phyloP scores from a whole-genome alignment of 805 yeast genomes.

The Saturnispora hagleri region DNA sequence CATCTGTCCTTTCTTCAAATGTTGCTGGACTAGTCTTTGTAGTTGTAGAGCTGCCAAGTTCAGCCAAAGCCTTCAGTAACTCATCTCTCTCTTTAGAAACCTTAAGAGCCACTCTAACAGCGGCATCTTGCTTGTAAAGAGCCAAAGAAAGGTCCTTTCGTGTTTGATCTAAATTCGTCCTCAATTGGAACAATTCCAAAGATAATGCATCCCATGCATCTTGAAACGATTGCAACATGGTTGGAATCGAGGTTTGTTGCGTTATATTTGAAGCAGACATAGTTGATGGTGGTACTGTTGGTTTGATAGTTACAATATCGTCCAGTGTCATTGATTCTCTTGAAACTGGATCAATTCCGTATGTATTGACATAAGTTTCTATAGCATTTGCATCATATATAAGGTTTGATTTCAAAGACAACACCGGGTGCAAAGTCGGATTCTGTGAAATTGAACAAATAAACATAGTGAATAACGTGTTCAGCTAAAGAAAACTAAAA shows the following conservation, averaged over 20 bases:
- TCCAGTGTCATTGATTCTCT: slow-evolving; percentile 48
- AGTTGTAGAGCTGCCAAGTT: slow-evolving; percentile 38
- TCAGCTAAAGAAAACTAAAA: background rate
- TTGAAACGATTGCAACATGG: slow-evolving; percentile 65
- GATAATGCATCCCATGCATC: slow-evolving; percentile 87
- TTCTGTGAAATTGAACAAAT: slow-evolving; percentile 52
- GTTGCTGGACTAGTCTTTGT: slow-evolving; percentile 12
- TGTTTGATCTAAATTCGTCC: slow-evolving; percentile 59
- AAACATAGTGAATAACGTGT: slow-evolving; percentile 8
- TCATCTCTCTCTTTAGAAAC: slow-evolving; percentile 71
- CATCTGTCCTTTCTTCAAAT: slow-evolving; percentile 10
- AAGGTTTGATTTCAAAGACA: slow-evolving; percentile 62
- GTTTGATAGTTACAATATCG: slow-evolving; percentile 42
- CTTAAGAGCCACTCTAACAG: slow-evolving; percentile 72
- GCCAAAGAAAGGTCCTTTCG: slow-evolving; percentile 70
- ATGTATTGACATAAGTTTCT: slow-evolving; percentile 50
- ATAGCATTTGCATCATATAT: slow-evolving; percentile 60
- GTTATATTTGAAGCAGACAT: slow-evolving; percentile 10
- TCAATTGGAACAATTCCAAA: slow-evolving; percentile 65
- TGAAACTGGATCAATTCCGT: slow-evolving; percentile 68
- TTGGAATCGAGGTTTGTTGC: slow-evolving; percentile 59
- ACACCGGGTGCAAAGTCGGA: slow-evolving; percentile 59
- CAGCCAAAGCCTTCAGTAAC: slow-evolving; percentile 54
- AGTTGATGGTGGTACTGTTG: slow-evolving; percentile 13
- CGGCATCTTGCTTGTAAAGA: slow-evolving; percentile 82